Evolutionary conservation across 441 rosid genomes (phyloP).

Genomic region (Raphanus hybrid): DNA sequence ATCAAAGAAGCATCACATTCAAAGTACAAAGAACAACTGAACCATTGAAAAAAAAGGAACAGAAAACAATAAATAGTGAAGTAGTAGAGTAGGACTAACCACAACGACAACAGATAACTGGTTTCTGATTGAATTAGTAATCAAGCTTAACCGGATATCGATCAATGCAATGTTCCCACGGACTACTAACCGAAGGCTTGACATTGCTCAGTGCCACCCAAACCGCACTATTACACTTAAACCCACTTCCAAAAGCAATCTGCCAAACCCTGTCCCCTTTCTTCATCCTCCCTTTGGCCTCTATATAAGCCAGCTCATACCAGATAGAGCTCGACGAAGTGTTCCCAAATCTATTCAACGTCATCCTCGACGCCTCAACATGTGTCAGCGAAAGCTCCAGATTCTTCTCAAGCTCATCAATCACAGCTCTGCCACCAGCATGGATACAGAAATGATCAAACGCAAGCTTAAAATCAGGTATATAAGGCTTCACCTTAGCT

Average conservation of each 20-base stretch:
- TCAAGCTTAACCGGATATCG: conserved; percentile 8
- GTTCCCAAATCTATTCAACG: conserved; percentile 18
- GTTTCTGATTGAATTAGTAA: conserved; percentile 35
- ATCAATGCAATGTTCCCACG: conserved; percentile 21
- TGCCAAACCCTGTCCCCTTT: conserved; percentile 23
- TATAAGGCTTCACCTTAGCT: background rate
- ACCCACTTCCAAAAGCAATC: conserved; percentile 27
- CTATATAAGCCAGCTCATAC: conserved; percentile 13
- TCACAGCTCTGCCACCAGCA: conserved; percentile 28
- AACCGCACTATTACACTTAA: conserved; percentile 30
- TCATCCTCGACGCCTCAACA: conserved; percentile 13
- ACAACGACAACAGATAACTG: background rate
- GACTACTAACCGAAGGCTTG: conserved; percentile 25
- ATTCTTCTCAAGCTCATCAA: conserved; percentile 22
- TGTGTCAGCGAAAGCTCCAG: conserved; percentile 2
- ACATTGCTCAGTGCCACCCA: conserved; percentile 16
- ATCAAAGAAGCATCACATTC: conserved; percentile 2
- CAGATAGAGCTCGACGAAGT: conserved; percentile 23
- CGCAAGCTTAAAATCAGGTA: conserved; percentile 18
- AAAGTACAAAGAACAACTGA: conserved; percentile 6
- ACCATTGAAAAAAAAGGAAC: background rate
- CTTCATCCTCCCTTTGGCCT: conserved; percentile 23
- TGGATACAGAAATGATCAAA: conserved; percentile 27
- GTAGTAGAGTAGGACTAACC: conserved; percentile 29
- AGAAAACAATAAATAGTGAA: background rate